These are phyloP conservation scores for Epichloe baconii DNA, from an alignment of 2,329 filamentous ascomycete genomes.

Conservation along the genomic window DNA sequence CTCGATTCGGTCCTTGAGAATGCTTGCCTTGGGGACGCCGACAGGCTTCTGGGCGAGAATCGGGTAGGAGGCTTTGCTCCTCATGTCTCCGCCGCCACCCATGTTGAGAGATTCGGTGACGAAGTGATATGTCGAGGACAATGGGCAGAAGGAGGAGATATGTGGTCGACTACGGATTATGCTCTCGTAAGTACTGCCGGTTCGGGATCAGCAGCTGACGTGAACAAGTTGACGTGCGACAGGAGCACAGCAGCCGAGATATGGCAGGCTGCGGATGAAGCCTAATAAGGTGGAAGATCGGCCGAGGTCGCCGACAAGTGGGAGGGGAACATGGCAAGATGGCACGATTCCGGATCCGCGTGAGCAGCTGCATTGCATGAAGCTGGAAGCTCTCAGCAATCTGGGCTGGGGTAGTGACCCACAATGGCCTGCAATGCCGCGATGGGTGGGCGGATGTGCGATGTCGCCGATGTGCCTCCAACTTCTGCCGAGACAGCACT, in stretches of 20 bases:
- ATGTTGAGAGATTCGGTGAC: slow-evolving; percentile 23
- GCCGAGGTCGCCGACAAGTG: not conserved
- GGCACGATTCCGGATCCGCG: too few species aligned
- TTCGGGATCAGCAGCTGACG: slow-evolving; percentile 12
- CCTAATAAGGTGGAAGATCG: not conserved
- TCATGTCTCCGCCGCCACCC: slow-evolving; percentile 35
- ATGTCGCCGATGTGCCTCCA: too few species aligned
- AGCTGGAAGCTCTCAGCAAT: too few species aligned
- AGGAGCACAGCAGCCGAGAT: not conserved
- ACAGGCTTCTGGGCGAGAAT: slow-evolving; percentile 38
- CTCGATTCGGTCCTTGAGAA: slow-evolving; percentile 72
- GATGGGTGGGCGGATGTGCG: too few species aligned
- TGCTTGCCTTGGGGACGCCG: slow-evolving; percentile 70
- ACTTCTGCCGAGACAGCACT: too few species aligned
- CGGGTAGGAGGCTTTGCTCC: slow-evolving; percentile 38
- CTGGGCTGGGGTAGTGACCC: too few species aligned
- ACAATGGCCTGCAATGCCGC: too few species aligned
- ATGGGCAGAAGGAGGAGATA: slow-evolving; percentile 12
- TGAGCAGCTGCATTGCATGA: too few species aligned
- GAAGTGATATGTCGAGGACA: slow-evolving; percentile 13
- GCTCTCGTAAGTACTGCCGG: slow-evolving; percentile 11
- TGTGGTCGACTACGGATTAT: slow-evolving; percentile 10
- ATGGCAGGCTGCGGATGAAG: not conserved
- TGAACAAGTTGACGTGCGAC: slow-evolving; percentile 3
- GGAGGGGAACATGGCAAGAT: too few species aligned